A percentile compares a stretch with the other conserved stretches of the same genome.
Conservation (phyloP, 495 filamentous ascomycete species). For the Aspergillus ellipticus region DNA sequence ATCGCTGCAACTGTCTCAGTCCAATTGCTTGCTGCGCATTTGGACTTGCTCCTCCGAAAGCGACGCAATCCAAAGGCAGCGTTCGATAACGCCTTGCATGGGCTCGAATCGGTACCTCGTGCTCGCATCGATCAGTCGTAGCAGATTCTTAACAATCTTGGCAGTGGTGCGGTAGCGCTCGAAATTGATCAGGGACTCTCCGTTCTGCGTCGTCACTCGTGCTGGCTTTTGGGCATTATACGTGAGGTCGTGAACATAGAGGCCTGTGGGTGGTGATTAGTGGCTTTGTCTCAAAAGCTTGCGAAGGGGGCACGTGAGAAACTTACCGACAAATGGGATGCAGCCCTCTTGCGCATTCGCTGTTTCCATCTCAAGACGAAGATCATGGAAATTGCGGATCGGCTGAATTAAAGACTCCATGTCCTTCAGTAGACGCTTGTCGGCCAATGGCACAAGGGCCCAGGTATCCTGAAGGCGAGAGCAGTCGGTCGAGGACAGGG, state of each 20-base stretch:
- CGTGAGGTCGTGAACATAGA: constrained; percentile 95
- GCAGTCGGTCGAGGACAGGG: constrained; percentile 79
- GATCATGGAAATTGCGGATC: constrained; percentile 82
- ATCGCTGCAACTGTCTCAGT: constrained; percentile 24
- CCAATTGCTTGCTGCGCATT: constrained; percentile 51
- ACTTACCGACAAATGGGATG: constrained; percentile 90
- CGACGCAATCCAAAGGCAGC: constrained; percentile 93
- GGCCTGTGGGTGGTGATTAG: constrained; percentile 37
- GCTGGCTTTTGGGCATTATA: constrained; percentile 90
- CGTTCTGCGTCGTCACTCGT: constrained; percentile 52
- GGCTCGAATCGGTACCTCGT: constrained; percentile 81
- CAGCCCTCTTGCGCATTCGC: constrained; percentile 75
- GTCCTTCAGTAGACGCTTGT: constrained; percentile 69
- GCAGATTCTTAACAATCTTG: constrained; percentile 86
- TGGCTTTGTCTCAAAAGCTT: neutral
- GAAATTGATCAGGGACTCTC: constrained; percentile 85
- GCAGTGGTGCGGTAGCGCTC: constrained; percentile 89
- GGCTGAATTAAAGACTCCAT: constrained; percentile 85
- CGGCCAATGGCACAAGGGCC: constrained; percentile 66
- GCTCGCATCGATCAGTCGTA: constrained; percentile 88
- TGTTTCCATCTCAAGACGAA: constrained; percentile 89
- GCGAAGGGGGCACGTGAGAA: neutral
- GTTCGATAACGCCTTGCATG: constrained; percentile 80
- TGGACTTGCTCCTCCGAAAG: constrained; percentile 81
- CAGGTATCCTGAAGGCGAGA: constrained; percentile 76